Evolutionary conservation across 2,329 filamentous ascomycete species (phyloP), one percentile per base, ranked within the genome.

Genomic region (Beauveria sp.): DNA sequence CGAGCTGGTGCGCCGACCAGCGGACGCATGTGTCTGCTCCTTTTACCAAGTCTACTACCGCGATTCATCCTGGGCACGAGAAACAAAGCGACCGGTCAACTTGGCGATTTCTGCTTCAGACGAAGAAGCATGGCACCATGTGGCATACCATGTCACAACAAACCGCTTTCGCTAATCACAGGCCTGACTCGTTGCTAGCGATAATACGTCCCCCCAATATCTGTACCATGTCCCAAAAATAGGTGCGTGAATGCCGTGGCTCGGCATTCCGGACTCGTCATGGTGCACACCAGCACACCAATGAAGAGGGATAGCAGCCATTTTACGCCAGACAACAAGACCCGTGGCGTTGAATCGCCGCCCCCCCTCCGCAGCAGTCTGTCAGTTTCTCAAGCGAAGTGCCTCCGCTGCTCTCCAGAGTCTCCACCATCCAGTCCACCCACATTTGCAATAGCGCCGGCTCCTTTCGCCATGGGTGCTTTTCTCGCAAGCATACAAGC

Each of bases 291-390:
- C 49, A 34, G 28, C 49, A 54, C 30, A 38, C 56, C 26, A 58
- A 24, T 50, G 30, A 18, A 51, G 26, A 49, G 10, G 12, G 46
- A 20, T 16, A 45, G 18, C 47, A 59, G 47, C 47, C 20, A 43
- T 45, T 52, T 26, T 8, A 42, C 34, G 56, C 47, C 56, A 51
- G n/a, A 56, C 38, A 40, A 40, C 26, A 55, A 45, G 50, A 22
- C 58, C 42, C 43, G 58, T 60, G 58, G 50, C 50, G 50, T 42
- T 54, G 42, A 61, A 61, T 55, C 58, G 58, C 18, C 43, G 43
- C 43, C 43, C 43, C 51, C 51, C 42, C 58, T 54, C 43, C 49
- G 8, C 58, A 60, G 49, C 28, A 42, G 49, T 18, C 40, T 38
- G 20, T 52, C 40, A 38, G 34, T 38, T 12, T 10, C 12, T 38